Evolutionary conservation across 2,329 filamentous ascomycete genomes (phyloP).

Genomic region (Fusarium setosum): DNA sequence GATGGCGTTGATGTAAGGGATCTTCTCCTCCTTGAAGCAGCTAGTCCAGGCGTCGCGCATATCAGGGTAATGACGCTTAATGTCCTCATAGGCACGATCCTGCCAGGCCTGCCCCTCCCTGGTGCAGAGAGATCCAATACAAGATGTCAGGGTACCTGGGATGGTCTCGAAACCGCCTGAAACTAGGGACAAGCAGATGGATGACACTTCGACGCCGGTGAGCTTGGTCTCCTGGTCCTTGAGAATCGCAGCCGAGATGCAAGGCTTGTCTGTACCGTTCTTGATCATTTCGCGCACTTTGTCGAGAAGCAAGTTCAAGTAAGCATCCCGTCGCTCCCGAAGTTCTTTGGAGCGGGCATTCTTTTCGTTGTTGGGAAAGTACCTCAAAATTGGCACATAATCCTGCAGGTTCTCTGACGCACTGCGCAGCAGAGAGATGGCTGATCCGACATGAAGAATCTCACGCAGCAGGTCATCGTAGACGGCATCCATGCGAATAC

Average conservation of each 20-base stretch:
- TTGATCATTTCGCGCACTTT: constrained; percentile 53
- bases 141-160: constrained; percentile 62
- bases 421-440: constrained; percentile 61
- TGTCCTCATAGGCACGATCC: constrained; percentile 63
- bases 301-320: constrained; percentile 60
- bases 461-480: constrained; percentile 63
- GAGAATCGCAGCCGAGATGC: constrained; percentile 64
- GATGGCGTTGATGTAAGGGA: constrained; percentile 60
- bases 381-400: constrained; percentile 62
- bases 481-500: constrained; percentile 64
- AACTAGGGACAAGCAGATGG: constrained; percentile 63
- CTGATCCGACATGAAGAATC: constrained; percentile 63
- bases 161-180: constrained; percentile 67
- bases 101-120: constrained; percentile 61
- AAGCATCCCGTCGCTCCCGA: constrained; percentile 59
- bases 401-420: constrained; percentile 65
- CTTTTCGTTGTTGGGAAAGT: constrained; percentile 64
- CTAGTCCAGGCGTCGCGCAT: constrained; percentile 58
- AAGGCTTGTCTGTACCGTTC: constrained; percentile 63
- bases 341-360: constrained; percentile 58
- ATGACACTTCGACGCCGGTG: constrained; percentile 63
- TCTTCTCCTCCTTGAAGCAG: constrained; percentile 57
- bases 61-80: constrained; percentile 59
- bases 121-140: constrained; percentile 61
- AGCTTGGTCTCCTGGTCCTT: constrained; percentile 66